Evolutionary conservation across 257 asterid genomes (phyloP).

Genomic region (Fraxinus pennsylvanica): DNA sequence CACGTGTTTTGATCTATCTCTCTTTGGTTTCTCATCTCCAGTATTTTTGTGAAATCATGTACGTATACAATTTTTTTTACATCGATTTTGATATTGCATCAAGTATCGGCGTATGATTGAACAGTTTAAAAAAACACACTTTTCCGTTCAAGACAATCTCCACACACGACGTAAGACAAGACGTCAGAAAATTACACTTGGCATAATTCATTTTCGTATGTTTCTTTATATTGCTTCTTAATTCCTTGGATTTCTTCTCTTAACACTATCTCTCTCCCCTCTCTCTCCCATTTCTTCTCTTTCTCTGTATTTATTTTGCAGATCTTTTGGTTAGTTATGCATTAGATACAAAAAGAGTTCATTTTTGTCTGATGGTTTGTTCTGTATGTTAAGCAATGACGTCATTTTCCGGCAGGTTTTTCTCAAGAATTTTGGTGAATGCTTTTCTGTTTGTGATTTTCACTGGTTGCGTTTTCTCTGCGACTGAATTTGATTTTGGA

Average conservation of each 20-base stretch:
- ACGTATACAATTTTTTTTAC: too few relatives aligned
- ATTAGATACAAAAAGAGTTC: neutral
- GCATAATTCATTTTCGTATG: neutral
- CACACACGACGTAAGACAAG: too few relatives aligned
- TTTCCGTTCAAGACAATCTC: too few relatives aligned
- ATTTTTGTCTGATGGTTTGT: conserved; percentile 32
- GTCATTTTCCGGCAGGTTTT: conserved; percentile 37
- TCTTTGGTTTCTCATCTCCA: conserved; percentile 45
- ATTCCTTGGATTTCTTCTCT: neutral
- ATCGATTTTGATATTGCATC: too few relatives aligned
- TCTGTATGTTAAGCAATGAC: conserved; percentile 43
- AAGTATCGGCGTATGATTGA: too few relatives aligned
- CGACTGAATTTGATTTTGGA: conserved; percentile 57
- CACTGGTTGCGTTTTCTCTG: conserved; percentile 20
- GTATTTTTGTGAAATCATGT: too few relatives aligned
- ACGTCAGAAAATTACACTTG: too few relatives aligned
- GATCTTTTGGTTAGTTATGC: neutral
- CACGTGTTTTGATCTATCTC: conserved; percentile 48
- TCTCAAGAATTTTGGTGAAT: conserved; percentile 7
- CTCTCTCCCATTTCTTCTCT: neutral
- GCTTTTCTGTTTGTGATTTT: conserved; percentile 16
- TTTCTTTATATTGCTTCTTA: conserved; percentile 15
- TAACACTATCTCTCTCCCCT: neutral
- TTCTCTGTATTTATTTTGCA: neutral
- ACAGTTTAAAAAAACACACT: too few relatives aligned